Evolutionary conservation across 805 yeast genomes (phyloP), one percentile per base, ranked within the genome.

Genomic region (Brettanomyces naardenensis): DNA sequence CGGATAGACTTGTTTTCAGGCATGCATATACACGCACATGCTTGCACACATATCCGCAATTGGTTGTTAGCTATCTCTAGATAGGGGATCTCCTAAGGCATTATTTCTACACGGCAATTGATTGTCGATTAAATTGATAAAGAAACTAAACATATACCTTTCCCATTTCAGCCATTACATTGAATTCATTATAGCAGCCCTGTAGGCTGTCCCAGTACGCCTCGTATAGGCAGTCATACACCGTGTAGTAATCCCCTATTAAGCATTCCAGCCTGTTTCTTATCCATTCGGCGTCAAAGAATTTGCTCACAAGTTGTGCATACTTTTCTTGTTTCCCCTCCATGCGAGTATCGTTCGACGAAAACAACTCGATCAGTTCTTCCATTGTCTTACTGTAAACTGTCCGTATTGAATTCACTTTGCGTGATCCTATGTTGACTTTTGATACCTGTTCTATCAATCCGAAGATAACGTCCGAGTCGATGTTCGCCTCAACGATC

Each of bases 381-480:
- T 19, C 11, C 30, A 35, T 9, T 11, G 23, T 26, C 28, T 41
- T 44, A 15, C 30, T 31, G 33, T 45, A 50, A 4, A 50, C 44
- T 3, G 49, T 45, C 23, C 39, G 43, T 19, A 50, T 33, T 2
- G 52, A 43, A 26, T 21, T 44, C 5, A 44, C 46, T 6, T 38
- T 35, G 10, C 36, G 23, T 30, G 43, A 36, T 4, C 51, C 49
- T 23, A 46, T 46, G 22, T 34, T 48, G 18, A 40, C 45, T 29
- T 44, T 48, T 15, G 45, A 45, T 10, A 37, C 31, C 31, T 49
- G 53, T 5, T 44, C 45, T 11, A 51, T 41, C 19, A 51, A 38
- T 5, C 48, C 46, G 28, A 35, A 10, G 0, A 48, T 30, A 20
- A 35, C 43, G 18, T 43, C 42, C 17, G 33, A 29, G 39, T 49